These are phyloP conservation scores for Letharia lupina DNA, from an alignment of 495 filamentous ascomycete species.

Conservation along the genomic window DNA sequence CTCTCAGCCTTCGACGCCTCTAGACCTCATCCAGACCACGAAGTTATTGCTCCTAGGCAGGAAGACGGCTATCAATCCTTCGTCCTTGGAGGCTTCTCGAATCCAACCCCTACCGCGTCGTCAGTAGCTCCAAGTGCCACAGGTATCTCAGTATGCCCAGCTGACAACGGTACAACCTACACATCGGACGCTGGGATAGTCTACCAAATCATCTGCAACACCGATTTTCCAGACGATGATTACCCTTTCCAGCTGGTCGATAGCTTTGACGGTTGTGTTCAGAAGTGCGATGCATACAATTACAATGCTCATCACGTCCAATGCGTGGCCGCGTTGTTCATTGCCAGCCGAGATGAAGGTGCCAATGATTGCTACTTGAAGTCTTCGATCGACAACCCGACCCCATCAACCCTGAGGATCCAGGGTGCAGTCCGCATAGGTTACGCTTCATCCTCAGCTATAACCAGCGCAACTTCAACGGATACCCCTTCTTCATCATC, in stretches of 20 bases:
- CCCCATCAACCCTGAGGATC: conserved; percentile 11
- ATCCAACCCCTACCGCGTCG: conserved; percentile 14
- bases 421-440: conserved; percentile 21
- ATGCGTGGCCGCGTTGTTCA: conserved; percentile 24
- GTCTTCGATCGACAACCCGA: conserved; percentile 20
- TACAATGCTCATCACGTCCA: conserved; percentile 15
- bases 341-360: conserved; percentile 17
- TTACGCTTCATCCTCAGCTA: conserved; percentile 8
- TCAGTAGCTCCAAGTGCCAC: conserved; percentile 3
- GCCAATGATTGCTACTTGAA: conserved; percentile 28
- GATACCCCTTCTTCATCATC: not conserved
- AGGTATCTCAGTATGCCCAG: conserved; percentile 20
- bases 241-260: conserved; percentile 22
- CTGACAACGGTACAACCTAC: conserved; percentile 22
- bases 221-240: conserved; percentile 21
- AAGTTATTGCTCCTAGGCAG: conserved; percentile 11
- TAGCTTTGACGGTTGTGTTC: conserved; percentile 24
- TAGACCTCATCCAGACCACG: not conserved
- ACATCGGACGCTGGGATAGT: conserved; percentile 18
- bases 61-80: conserved; percentile 23
- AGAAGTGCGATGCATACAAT: conserved; percentile 26
- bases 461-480: not conserved
- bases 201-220: conserved; percentile 25
- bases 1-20: not conserved
- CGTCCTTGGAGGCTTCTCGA: conserved; percentile 12